Base-by-base conservation (phyloP, 441 rosid genomes). In the Pelargonium cotyledonis region DNA sequence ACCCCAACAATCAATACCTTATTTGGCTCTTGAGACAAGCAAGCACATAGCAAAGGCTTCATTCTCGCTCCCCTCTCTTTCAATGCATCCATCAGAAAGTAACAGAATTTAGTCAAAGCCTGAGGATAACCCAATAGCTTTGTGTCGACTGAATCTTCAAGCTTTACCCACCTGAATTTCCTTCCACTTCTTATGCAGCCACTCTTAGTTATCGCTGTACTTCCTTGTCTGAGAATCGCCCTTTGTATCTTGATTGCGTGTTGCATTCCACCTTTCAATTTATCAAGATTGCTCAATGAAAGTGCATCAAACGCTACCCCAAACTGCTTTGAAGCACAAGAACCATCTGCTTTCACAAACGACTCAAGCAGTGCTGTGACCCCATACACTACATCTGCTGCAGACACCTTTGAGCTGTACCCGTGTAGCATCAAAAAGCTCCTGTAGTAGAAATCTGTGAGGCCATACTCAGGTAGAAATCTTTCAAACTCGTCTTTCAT, bases 311-410 rank as follows among this genome's bases (percentile, higher is more conserved):
- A 91, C 15, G 99, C 96, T 73, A 80, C 90, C 0, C 97, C 97
- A 16, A 94, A 94, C 73, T 89, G 96, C 79, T 88, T 88, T 6
- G 95, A 88, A 76, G 95, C 97, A 78, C 89, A 83, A 61, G 87
- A 78, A 46, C 89, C 94, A 70, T 84, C 85, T 3, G 89, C 80
- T 16, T 80, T 90, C 23, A 88, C 73, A 73, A 89, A 94, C 61
- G 97, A 91, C 82, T 94, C 98, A 1, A 94, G 97, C 84, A 94
- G 80, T 12, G 97, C 98, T 8, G 95, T 91, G 23, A 91, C 95
- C 9, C 96, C 97, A 72, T 91, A 88, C 1, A 88, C 96, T 68
- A 89, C 95, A 75, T 94, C 98, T n/a, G 97, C 98, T 1, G 96
- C 96, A 66, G 98, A 91, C 69, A 91, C 95, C 77, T 84, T 84